Percentiles rank a stretch among this genome's conserved stretches.
Evolutionary conservation across 2,329 filamentous ascomycete genomes (phyloP).

Genomic region (Lachnellula occidentalis): DNA sequence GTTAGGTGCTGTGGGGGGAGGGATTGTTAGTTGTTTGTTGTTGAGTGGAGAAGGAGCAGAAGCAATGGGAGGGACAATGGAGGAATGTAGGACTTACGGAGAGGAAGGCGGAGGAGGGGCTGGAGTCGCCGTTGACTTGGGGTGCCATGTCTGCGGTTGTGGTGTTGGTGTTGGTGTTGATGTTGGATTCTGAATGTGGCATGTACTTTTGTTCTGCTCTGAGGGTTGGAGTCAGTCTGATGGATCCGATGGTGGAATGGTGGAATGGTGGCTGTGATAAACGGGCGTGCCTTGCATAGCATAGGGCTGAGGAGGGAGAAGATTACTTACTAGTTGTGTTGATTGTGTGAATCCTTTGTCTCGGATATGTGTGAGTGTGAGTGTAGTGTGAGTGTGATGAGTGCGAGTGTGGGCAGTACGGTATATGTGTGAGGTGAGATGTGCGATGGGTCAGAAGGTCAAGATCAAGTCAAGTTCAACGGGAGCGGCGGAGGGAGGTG

Average conservation of each 20-base stretch:
- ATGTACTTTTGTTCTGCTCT: conserved; percentile 9
- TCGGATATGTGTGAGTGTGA: not conserved
- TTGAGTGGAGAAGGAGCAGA: too few species aligned
- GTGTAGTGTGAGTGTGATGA: not conserved
- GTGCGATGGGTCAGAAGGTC: conserved; percentile 3
- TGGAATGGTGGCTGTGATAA: not conserved
- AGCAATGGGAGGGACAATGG: not conserved
- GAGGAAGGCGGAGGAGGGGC: conserved; percentile 47
- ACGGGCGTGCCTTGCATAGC: conserved; percentile 14
- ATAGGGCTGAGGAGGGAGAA: not conserved
- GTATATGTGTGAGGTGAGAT: too few species aligned
- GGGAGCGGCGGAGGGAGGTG: conserved; percentile 1
- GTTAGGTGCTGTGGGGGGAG: not conserved
- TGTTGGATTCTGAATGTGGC: conserved; percentile 16
- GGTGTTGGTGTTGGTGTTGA: conserved; percentile 3
- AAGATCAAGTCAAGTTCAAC: not conserved
- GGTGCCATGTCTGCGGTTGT: conserved; percentile 27
- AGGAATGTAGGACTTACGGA: conserved; percentile 36
- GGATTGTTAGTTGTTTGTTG: not conserved
- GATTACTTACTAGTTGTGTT: not conserved
- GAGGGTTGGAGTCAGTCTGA: not conserved
- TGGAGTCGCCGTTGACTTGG: conserved; percentile 47
- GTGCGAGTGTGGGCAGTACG: not conserved
- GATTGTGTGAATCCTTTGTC: not conserved
- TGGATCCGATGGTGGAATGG: not conserved